A percentile compares a stretch with the other conserved stretches of the same genome.
phyloP scores from a whole-genome alignment of 83 land plant genomes.

The Thuja plicata region DNA sequence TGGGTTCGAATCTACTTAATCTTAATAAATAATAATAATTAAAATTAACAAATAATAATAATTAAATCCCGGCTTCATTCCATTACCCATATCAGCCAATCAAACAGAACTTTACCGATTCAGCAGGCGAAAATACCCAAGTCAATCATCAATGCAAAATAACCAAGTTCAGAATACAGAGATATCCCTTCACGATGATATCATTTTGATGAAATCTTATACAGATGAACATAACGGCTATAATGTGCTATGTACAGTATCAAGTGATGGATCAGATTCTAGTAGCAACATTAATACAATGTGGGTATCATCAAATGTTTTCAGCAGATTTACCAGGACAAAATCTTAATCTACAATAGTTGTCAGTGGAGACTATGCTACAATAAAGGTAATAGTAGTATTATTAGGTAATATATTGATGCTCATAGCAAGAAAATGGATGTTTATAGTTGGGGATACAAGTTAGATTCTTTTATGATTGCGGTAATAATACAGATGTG shows the following conservation, averaged over 20 bases:
- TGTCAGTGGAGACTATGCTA: background rate
- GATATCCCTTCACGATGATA: background rate
- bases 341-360: background rate
- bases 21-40: too few relatives aligned
- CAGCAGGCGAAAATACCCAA: background rate
- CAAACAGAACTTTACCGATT: too few relatives aligned
- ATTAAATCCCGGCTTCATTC: too few relatives aligned
- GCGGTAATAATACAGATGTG: background rate
- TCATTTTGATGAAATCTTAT: background rate
- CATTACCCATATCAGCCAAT: background rate
- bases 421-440: too few relatives aligned
- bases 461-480: background rate
- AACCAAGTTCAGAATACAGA: background rate
- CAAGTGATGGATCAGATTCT: background rate
- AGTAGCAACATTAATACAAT: background rate
- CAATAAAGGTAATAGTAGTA: too few relatives aligned
- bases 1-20: too few relatives aligned
- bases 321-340: background rate
- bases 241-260: background rate
- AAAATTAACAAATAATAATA: too few relatives aligned
- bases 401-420: too few relatives aligned
- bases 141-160: background rate
- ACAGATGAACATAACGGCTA: background rate
- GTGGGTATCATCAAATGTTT: slow-evolving; percentile 8
- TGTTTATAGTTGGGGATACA: too few relatives aligned